Evolutionary conservation across 2,329 filamentous ascomycete species (phyloP).

Genomic region (Geosmithia putterillii): DNA sequence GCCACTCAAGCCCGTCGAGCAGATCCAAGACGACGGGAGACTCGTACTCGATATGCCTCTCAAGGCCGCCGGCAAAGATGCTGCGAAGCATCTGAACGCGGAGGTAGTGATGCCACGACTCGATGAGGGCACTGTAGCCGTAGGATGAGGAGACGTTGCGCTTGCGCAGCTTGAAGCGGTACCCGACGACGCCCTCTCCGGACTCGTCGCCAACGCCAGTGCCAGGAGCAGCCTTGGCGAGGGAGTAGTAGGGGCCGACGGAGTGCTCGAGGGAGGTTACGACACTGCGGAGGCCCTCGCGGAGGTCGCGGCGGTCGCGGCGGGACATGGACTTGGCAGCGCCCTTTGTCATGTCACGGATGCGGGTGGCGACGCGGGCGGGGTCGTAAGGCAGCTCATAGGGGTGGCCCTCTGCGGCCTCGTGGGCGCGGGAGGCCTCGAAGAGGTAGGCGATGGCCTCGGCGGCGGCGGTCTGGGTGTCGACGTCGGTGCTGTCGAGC

Average conservation of each 20-base stretch:
- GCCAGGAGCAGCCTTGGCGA: conserved; percentile 18
- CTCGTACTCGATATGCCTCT: conserved; percentile 19
- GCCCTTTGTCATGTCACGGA: conserved; percentile 32
- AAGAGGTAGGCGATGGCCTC: conserved; percentile 74
- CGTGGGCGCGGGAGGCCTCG: conserved; percentile 48
- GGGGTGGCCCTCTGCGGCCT: conserved; percentile 34
- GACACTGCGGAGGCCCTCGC: conserved; percentile 36
- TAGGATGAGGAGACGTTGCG: neutral
- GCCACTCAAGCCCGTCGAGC: conserved; percentile 22
- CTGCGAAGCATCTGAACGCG: conserved; percentile 34
- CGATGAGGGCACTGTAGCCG: conserved; percentile 21
- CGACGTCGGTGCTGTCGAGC: conserved; percentile 59
- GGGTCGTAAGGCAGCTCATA: conserved; percentile 39
- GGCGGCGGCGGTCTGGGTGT: conserved; percentile 66
- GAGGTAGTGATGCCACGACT: conserved; percentile 38
- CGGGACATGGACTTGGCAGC: conserved; percentile 37
- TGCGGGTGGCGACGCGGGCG: conserved; percentile 31
- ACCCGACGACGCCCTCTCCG: conserved; percentile 18
- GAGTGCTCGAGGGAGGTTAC: conserved; percentile 41
- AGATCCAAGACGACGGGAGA: conserved; percentile 25
- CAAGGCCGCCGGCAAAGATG: conserved; percentile 32
- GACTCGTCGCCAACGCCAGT: conserved; percentile 18
- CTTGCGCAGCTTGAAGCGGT: conserved; percentile 33
- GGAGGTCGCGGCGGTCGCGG: conserved; percentile 32
- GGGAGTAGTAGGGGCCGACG: conserved; percentile 42